Percentiles rank a stretch among this genome's conserved stretches.
phyloP scores from a whole-genome alignment of 2,329 filamentous ascomycete genomes.

The Trichoderma breve region DNA sequence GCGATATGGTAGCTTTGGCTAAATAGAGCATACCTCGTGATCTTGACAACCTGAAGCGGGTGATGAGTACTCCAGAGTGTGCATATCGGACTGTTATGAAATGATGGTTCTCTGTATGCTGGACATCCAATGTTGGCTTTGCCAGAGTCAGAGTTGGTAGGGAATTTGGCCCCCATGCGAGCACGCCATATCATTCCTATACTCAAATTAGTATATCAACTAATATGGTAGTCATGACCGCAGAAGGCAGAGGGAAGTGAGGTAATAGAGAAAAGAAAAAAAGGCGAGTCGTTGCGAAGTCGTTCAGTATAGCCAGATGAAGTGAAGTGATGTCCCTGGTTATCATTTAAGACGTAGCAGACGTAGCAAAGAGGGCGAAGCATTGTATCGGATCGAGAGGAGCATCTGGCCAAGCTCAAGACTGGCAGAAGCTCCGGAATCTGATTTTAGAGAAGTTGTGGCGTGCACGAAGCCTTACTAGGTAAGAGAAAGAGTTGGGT shows the following conservation, averaged over 20 bases:
- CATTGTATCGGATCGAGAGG: neutral
- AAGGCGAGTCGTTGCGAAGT: neutral
- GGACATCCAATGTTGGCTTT: neutral
- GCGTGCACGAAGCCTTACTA: constrained; percentile 8
- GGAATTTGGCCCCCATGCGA: neutral
- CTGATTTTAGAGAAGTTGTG: neutral
- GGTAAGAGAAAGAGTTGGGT: neutral
- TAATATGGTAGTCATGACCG: neutral
- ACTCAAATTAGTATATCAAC: neutral
- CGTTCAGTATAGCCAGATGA: neutral
- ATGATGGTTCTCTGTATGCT: neutral
- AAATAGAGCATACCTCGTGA: neutral
- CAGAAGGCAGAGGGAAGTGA: neutral
- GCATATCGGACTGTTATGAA: neutral
- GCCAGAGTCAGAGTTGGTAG: neutral
- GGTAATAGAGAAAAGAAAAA: neutral
- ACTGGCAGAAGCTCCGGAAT: neutral
- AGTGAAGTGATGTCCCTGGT: neutral
- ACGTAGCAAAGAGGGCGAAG: neutral
- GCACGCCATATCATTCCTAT: neutral
- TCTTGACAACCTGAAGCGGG: neutral
- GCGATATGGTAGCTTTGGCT: neutral
- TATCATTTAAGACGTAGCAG: neutral
- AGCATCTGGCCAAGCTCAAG: neutral
- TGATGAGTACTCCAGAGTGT: neutral